phyloP scores from a whole-genome alignment of 176 grass and related monocot genomes.

The Leersia perrieri region DNA sequence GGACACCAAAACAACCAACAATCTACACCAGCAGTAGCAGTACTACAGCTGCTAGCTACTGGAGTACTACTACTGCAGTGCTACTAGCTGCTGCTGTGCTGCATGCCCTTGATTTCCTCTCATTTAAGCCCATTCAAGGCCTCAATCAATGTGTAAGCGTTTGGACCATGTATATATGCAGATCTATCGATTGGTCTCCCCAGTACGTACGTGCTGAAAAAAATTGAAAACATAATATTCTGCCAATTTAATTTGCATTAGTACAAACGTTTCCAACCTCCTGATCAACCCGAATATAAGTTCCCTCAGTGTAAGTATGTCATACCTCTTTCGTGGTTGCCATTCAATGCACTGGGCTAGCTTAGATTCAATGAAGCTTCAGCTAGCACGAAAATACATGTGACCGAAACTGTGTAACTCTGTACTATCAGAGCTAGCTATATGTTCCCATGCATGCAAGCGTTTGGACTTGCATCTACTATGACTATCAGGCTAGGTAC shows the following conservation, averaged over 20 bases:
- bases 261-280: slow-evolving; percentile 20
- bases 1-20: background rate
- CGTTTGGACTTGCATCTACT: too few species aligned
- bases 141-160: background rate
- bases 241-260: background rate
- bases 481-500: too few species aligned
- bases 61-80: too few species aligned
- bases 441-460: too few species aligned
- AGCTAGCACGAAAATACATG: background rate
- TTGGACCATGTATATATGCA: slow-evolving; percentile 24
- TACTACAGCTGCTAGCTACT: background rate
- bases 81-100: background rate
- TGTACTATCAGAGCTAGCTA: background rate
- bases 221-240: slow-evolving; percentile 11
- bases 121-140: slow-evolving; percentile 19
- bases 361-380: slow-evolving; percentile 44
- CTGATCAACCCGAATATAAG: slow-evolving; percentile 21
- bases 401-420: background rate
- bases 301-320: slow-evolving; percentile 39
- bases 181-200: too few species aligned
- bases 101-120: slow-evolving; percentile 29
- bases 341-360: slow-evolving; percentile 45
- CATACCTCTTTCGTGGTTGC: slow-evolving; percentile 57
- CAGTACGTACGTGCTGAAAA: too few species aligned
- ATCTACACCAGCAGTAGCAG: background rate